Evolutionary conservation across 257 asterid genomes (phyloP), one percentile per base, ranked within the genome.

Genomic region (Capsicum pubescens): DNA sequence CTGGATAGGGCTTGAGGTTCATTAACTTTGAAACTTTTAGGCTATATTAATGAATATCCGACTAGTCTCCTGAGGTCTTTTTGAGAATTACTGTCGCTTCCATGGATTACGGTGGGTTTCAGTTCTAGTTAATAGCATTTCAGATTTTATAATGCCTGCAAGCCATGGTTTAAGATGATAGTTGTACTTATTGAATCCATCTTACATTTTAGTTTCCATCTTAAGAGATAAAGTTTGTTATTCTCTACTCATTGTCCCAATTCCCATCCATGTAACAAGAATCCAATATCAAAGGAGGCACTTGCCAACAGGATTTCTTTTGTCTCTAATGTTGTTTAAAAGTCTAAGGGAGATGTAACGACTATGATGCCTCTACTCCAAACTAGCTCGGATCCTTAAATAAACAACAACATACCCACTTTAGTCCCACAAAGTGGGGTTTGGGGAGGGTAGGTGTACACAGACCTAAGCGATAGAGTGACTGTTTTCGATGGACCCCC

Each of bases 21-120:
- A 2, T 42, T 16, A 42, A 44, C 56, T 70, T 70, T 70, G 56
- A 42, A 17, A 9, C 35, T 35, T 70, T 42, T 9, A 70, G 35
- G 79, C 79, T 70, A 70, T 70, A 70, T 42, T 70, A 55, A 70
- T n/a, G 79, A 42, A 9, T 42, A 70, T 44, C 15, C 9, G 17
- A 50, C 79, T 44, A 70, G 16, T 16, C 9, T 70, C 36, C 54
- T 44, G 16, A 46, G 17, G 6, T 71, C 5, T 44, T 42, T 42
- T 46, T 44, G 56, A 71, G 36, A 71, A 71, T 17, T 44, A n/a
- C 17, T 46, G 57, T 46, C 9, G 36, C 16, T 71, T 71, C 58
- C 4, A 10, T 44, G 55, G 79, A 16, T 44, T 44, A 42, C 4
- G 16, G 16, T 70, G 79, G 57, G 54, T 44, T 71, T 44, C 17